Base-by-base conservation (phyloP, 176 grass and related monocot species). In the Typha latifolia region DNA sequence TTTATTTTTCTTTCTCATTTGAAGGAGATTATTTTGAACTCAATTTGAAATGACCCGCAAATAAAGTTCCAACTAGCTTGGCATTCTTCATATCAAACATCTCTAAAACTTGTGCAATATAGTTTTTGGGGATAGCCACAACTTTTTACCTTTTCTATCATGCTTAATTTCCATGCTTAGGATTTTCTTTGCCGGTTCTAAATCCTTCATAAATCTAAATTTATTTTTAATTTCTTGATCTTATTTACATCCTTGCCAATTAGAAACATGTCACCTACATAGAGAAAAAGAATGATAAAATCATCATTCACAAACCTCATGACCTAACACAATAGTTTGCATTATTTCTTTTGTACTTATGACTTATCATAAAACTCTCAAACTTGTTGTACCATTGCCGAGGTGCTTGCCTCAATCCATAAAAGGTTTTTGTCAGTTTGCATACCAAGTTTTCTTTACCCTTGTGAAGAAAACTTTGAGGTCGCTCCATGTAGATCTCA, bases 81-180 rank as follows among this genome's bases (percentile, higher is more conserved):
- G 47, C 72, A 16, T 22, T 12, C 14, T 32, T 66, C 61, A 75
- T 75, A 26, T 75, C 66, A 10, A 75, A 75, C n/a, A 61, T 27
- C 31, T 75, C 37, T 32, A 75, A 49, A 16, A 75, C 62, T n/a
- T n/a, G n/a, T 0, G 13, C 62, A 64, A 64, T 21, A 14, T 64
- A 49, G 4, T 7, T 34, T 21, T 16, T 18, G 50, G 13, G 24
- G 68, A 71, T 14, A 71, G 34, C 62, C 72, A 66, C 26, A 66
- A n/a, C 32, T 21, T 53, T 11, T 75, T 31, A 12, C 8, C 3
- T 11, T 53, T 75, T 12, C 62, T 76, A 26, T 66, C 73, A 56
- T 22, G 14, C 2, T 1, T 29, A 34, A 74, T 74, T 18, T 51
- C 3, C 72, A 74, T 65, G 19, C 61, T 61, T 2, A 74, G 12